These are phyloP conservation scores for Microascus cirrosus DNA, from an alignment of 2,329 filamentous ascomycete genomes.

Conservation along the genomic window DNA sequence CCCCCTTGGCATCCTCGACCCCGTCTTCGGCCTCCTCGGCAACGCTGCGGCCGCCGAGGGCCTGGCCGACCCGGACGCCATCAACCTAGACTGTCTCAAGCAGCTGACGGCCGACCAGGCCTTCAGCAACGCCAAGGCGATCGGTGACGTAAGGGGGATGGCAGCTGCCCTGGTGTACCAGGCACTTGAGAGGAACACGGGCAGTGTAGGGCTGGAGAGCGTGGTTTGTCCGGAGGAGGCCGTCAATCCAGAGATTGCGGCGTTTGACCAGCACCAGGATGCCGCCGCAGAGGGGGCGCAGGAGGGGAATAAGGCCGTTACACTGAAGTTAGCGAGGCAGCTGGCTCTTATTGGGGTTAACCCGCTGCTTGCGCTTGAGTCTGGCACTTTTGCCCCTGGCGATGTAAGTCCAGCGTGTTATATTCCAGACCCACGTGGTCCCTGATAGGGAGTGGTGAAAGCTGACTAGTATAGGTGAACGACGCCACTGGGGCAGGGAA, in stretches of 20 bases:
- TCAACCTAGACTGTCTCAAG: conserved; percentile 31
- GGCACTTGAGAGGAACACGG: conserved; percentile 40
- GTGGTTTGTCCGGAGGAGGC: conserved; percentile 45
- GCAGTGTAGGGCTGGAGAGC: conserved; percentile 28
- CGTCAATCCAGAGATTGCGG: conserved; percentile 54
- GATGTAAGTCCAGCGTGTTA: conserved; percentile 23
- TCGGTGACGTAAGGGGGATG: conserved; percentile 40
- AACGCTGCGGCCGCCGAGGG: conserved; percentile 33
- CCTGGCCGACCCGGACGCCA: conserved; percentile 28
- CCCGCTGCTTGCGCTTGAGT: conserved; percentile 46
- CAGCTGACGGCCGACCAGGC: conserved; percentile 44
- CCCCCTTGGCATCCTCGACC: conserved; percentile 37
- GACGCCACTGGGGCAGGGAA: conserved; percentile 15
- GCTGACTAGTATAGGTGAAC: conserved; percentile 1
- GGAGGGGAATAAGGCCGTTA: conserved; percentile 48
- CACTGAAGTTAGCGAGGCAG: conserved; percentile 46
- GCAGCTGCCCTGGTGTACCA: conserved; percentile 42
- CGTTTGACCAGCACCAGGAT: conserved; percentile 56
- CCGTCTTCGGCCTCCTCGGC: conserved; percentile 36
- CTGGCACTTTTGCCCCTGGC: conserved; percentile 53
- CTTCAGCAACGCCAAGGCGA: conserved; percentile 46
- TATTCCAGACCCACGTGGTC: neutral
- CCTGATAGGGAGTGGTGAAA: neutral
- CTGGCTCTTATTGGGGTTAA: conserved; percentile 51
- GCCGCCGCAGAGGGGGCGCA: conserved; percentile 47